phyloP scores from a whole-genome alignment of 306 rosid genomes.

The Rubus idaeus region DNA sequence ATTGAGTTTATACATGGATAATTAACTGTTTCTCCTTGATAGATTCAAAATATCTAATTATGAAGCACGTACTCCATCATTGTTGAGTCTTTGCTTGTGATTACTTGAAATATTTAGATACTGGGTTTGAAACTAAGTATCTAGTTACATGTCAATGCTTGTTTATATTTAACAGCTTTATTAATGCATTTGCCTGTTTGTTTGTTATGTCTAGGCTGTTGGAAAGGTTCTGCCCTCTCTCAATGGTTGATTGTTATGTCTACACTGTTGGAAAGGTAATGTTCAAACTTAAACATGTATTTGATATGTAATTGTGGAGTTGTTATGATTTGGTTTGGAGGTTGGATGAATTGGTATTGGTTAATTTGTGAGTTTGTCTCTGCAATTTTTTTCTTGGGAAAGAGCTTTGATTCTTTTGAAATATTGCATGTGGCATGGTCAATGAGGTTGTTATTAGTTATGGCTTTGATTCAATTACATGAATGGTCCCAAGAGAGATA shows the following conservation, averaged over 20 bases:
- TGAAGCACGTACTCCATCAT: constrained; percentile 59
- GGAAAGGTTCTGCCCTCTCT: constrained; percentile 87
- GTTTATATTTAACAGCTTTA: not conserved
- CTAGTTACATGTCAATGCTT: not conserved
- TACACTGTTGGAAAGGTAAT: no score
- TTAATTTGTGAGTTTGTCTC: no score
- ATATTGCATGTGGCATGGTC: no score
- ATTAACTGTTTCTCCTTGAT: not conserved
- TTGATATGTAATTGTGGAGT: no score
- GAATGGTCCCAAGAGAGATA: no score
- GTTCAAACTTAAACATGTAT: no score
- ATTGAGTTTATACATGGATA: not conserved
- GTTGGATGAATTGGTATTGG: no score
- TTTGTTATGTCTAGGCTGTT: constrained; percentile 58
- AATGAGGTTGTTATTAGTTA: no score
- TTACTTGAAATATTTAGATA: not conserved
- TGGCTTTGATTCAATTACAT: no score
- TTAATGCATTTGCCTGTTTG: not conserved
- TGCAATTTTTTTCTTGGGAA: no score
- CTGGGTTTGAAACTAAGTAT: not conserved
- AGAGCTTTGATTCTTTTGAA: no score
- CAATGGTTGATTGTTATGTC: constrained; percentile 40
- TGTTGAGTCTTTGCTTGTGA: constrained; percentile 35
- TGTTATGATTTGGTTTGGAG: no score
- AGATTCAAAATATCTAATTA: not conserved